Evolutionary conservation across 2,329 filamentous ascomycete genomes (phyloP).

Genomic region (Furcasterigmium furcatum): DNA sequence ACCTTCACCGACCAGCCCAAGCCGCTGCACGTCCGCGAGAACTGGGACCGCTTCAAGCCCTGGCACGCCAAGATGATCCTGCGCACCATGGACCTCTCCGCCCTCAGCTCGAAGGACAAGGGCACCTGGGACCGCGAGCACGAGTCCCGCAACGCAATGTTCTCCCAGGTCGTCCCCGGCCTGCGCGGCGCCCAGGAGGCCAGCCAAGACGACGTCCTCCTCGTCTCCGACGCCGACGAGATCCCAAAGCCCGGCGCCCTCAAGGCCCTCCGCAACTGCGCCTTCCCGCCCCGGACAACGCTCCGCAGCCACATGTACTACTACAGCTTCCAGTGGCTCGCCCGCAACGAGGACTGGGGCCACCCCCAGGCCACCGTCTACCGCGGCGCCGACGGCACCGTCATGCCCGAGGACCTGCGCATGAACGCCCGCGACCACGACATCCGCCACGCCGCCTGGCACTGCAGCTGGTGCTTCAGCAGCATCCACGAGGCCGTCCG

Average conservation of each 20-base stretch:
- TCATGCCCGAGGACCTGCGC: constrained; percentile 52
- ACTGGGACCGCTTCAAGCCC: constrained; percentile 45
- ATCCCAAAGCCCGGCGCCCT: constrained; percentile 50
- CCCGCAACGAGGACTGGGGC: constrained; percentile 41
- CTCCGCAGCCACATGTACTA: constrained; percentile 52
- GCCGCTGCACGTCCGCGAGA: constrained; percentile 47
- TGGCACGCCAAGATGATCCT: constrained; percentile 62
- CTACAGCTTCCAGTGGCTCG: constrained; percentile 53
- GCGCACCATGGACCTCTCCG: constrained; percentile 21
- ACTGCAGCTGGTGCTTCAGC: constrained; percentile 59
- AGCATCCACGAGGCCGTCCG: constrained; percentile 51
- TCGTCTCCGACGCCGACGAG: constrained; percentile 61
- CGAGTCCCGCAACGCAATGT: constrained; percentile 53
- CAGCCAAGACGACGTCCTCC: constrained; percentile 47
- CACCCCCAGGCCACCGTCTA: constrained; percentile 60
- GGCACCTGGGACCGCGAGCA: constrained; percentile 49
- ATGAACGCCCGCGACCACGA: constrained; percentile 26
- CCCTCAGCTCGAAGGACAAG: constrained; percentile 4
- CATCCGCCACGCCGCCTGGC: constrained; percentile 50
- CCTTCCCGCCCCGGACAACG: constrained; percentile 49
- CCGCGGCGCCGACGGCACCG: constrained; percentile 31
- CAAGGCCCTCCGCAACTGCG: constrained; percentile 44
- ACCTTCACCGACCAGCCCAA: constrained; percentile 58
- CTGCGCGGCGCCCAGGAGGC: constrained; percentile 39
- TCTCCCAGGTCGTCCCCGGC: constrained; percentile 50